Percentiles rank a stretch among this genome's conserved stretches.
Evolutionary conservation across 305 asterid genomes (phyloP).

Genomic region (Ilex paraguariensis): DNA sequence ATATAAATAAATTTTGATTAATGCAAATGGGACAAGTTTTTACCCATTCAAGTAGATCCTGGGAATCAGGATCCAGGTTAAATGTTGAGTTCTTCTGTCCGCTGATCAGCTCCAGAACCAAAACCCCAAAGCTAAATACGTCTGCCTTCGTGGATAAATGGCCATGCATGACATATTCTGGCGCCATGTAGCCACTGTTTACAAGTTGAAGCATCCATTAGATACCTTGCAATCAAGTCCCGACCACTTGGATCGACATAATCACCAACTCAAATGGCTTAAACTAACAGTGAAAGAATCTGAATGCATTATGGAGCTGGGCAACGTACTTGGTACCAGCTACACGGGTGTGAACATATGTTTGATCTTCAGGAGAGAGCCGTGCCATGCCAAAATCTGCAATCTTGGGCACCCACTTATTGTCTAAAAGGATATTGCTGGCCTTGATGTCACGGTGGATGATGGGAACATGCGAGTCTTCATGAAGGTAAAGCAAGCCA

Average conservation of each 20-base stretch:
- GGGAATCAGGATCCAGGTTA: slow-evolving; percentile 59
- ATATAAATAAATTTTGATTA: background rate
- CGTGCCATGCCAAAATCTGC: slow-evolving; percentile 99
- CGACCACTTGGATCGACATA: background rate
- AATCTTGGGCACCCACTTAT: slow-evolving; percentile 88
- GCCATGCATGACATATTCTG: slow-evolving; percentile 86
- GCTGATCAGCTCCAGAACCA: slow-evolving; percentile 83
- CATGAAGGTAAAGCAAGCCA: slow-evolving; percentile 90
- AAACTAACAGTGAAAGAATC: background rate
- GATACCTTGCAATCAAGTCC: background rate
- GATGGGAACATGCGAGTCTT: slow-evolving; percentile 68
- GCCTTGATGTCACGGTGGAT: slow-evolving; percentile 95
- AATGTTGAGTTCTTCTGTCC: slow-evolving; percentile 83
- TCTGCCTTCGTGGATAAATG: slow-evolving; percentile 71
- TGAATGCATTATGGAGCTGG: background rate
- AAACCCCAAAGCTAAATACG: slow-evolving; percentile 91
- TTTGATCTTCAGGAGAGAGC: slow-evolving; percentile 68
- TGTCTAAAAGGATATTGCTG: slow-evolving; percentile 92
- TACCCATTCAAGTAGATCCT: slow-evolving; percentile 84
- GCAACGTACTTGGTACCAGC: slow-evolving; percentile 84
- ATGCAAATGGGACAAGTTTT: slow-evolving; percentile 16
- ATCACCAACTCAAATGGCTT: background rate
- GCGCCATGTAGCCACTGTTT: slow-evolving; percentile 98
- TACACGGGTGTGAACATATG: slow-evolving; percentile 77
- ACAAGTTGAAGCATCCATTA: slow-evolving; percentile 16